These are phyloP conservation scores for Diophrys sp. DNA, from an alignment of 73 alveolate species.

Conservation along the genomic window DNA sequence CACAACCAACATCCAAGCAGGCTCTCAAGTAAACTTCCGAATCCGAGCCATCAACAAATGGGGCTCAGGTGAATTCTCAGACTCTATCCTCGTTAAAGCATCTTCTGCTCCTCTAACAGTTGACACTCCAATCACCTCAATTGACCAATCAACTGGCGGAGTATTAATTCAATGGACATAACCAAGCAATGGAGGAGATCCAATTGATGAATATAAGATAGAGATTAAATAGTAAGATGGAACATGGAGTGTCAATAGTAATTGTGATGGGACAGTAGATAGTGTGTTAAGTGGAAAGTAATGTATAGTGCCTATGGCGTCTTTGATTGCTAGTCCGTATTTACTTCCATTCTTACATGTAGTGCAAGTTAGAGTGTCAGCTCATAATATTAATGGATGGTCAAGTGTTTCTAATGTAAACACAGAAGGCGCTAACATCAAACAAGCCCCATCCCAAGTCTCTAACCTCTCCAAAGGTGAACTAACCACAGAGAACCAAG, in stretches of 20 bases:
- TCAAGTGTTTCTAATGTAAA: too few relatives aligned
- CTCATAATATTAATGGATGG: too few relatives aligned
- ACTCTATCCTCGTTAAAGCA: constrained; percentile 10
- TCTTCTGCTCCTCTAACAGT: constrained; percentile 31
- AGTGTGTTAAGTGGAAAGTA: too few relatives aligned
- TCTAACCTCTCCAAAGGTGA: constrained; percentile 13
- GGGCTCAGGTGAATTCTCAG: constrained; percentile 52
- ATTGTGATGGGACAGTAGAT: too few relatives aligned
- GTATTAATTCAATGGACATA: constrained; percentile 31
- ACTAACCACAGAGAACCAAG: neutral
- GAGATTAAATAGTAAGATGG: too few relatives aligned
- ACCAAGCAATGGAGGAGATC: constrained; percentile 15
- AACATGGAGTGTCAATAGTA: too few relatives aligned
- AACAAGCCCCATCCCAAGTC: constrained; percentile 22
- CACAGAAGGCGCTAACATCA: constrained; percentile 21
- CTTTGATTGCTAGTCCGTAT: too few relatives aligned
- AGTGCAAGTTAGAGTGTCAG: constrained; percentile 32
- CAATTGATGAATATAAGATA: too few relatives aligned
- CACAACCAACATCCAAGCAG: constrained; percentile 16
- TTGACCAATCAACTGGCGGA: constrained; percentile 47
- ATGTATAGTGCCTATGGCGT: too few relatives aligned
- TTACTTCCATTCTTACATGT: too few relatives aligned
- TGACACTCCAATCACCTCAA: constrained; percentile 26
- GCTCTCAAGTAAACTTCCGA: constrained; percentile 27
- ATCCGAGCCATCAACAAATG: constrained; percentile 44